A percentile compares a stretch with the other conserved stretches of the same genome.
Conservation (phyloP, 2,329 filamentous ascomycete genomes). For the Blastomyces parvus region DNA sequence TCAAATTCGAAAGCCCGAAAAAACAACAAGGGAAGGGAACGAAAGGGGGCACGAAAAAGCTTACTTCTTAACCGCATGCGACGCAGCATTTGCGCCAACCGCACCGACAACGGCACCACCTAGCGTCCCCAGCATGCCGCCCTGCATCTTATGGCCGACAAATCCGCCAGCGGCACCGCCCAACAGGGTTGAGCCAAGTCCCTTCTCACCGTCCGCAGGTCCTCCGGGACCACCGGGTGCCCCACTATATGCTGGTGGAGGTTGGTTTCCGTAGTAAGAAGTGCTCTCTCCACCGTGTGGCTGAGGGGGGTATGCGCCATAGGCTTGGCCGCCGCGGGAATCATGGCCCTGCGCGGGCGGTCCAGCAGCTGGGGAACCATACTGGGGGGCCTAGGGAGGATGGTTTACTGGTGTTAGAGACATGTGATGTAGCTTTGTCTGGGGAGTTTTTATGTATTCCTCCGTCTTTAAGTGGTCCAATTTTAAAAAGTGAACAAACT, state of each 20-base stretch:
- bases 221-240: constrained; percentile 11
- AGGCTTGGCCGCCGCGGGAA: constrained; percentile 22
- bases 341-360: constrained; percentile 17
- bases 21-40: not conserved
- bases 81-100: constrained; percentile 24
- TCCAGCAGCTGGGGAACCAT: constrained; percentile 8
- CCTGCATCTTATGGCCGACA: constrained; percentile 29
- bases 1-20: not conserved
- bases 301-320: constrained; percentile 21
- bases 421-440: not conserved
- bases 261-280: constrained; percentile 24
- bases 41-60: constrained; percentile 7
- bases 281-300: constrained; percentile 25
- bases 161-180: constrained; percentile 32
- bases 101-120: constrained; percentile 29
- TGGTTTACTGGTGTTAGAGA: not conserved
- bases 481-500: not conserved
- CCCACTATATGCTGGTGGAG: constrained; percentile 13
- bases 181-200: constrained; percentile 29
- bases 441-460: not conserved
- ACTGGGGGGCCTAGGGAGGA: constrained; percentile 13
- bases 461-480: not conserved
- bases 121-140: constrained; percentile 25
- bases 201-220: constrained; percentile 26
- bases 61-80: constrained; percentile 22